Evolutionary conservation across 2,329 filamentous ascomycete genomes (phyloP).

Genomic region (Zalaria obscura): DNA sequence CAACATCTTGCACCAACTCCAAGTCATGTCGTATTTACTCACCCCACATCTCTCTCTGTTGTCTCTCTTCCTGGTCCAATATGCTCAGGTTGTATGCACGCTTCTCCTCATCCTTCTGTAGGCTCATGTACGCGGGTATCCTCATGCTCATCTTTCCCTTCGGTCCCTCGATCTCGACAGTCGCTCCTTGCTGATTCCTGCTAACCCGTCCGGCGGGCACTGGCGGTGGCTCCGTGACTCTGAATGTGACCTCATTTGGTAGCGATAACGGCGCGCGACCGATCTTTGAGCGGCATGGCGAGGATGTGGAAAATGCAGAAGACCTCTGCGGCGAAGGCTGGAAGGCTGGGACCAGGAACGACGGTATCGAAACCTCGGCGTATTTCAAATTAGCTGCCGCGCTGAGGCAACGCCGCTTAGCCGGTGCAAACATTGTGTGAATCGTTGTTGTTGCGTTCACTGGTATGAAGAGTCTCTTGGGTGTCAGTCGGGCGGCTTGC

Average conservation of each 20-base stretch:
- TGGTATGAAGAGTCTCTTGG: not conserved
- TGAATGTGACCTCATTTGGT: slow-evolving; percentile 69
- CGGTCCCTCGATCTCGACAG: slow-evolving; percentile 66
- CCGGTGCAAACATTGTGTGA: slow-evolving; percentile 48
- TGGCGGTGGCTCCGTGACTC: slow-evolving; percentile 47
- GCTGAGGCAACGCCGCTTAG: slow-evolving; percentile 42
- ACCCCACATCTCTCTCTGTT: slow-evolving; percentile 97
- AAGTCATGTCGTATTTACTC: slow-evolving; percentile 14
- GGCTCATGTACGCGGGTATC: slow-evolving; percentile 63
- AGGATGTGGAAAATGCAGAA: slow-evolving; percentile 57
- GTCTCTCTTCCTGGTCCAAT: slow-evolving; percentile 49
- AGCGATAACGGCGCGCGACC: slow-evolving; percentile 68
- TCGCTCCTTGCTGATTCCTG: slow-evolving; percentile 47
- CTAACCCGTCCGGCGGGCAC: slow-evolving; percentile 44
- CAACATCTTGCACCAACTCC: not conserved
- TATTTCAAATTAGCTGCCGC: slow-evolving; percentile 1
- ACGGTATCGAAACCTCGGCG: slow-evolving; percentile 38
- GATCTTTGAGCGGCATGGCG: slow-evolving; percentile 61
- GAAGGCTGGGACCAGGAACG: slow-evolving; percentile 62
- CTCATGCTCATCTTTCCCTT: slow-evolving; percentile 64
- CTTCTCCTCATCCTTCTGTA: slow-evolving; percentile 51
- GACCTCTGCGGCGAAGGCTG: slow-evolving; percentile 28
- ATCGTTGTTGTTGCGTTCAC: too few relatives aligned
- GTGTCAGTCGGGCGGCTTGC: not conserved
- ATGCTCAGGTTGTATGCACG: slow-evolving; percentile 57